A percentile compares a stretch with the other conserved stretches of the same genome.
These are phyloP conservation scores for Bolboschoenus planiculmis DNA, from an alignment of 176 grass and related monocot genomes.

Conservation along the genomic window DNA sequence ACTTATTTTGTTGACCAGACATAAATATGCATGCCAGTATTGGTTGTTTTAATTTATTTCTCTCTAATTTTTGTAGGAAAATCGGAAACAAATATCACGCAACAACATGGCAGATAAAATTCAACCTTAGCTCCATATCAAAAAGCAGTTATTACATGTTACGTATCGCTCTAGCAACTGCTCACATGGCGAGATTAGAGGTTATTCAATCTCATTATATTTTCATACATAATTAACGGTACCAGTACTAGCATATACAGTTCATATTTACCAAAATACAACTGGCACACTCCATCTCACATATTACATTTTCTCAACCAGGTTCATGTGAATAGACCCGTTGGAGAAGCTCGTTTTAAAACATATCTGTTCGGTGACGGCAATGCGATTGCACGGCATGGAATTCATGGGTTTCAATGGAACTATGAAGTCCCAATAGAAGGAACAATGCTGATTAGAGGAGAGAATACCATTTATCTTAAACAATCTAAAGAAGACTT, in stretches of 20 bases:
- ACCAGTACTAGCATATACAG: neutral
- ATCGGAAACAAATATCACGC: neutral
- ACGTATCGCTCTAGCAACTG: conserved; percentile 36
- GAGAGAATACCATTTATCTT: conserved; percentile 46
- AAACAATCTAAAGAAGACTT: conserved; percentile 27
- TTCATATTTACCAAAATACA: neutral
- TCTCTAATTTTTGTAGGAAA: conserved; percentile 26
- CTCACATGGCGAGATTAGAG: conserved; percentile 36
- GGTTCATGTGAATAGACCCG: conserved; percentile 24
- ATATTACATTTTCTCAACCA: neutral
- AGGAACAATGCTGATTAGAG: conserved; percentile 28
- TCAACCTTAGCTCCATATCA: conserved; percentile 1
- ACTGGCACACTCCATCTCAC: neutral
- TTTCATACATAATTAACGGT: neutral
- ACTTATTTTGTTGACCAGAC: neutral
- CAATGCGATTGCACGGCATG: conserved; percentile 51
- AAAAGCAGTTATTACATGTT: conserved; percentile 34
- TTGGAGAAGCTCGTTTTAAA: conserved; percentile 12
- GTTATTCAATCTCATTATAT: neutral
- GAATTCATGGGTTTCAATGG: conserved; percentile 32
- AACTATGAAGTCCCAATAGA: conserved; percentile 30
- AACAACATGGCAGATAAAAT: conserved; percentile 46
- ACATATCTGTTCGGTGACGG: conserved; percentile 37
- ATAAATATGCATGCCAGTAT: neutral
- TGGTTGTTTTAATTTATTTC: neutral